Conservation (phyloP, 306 rosid species). For the Prunus davidiana region DNA sequence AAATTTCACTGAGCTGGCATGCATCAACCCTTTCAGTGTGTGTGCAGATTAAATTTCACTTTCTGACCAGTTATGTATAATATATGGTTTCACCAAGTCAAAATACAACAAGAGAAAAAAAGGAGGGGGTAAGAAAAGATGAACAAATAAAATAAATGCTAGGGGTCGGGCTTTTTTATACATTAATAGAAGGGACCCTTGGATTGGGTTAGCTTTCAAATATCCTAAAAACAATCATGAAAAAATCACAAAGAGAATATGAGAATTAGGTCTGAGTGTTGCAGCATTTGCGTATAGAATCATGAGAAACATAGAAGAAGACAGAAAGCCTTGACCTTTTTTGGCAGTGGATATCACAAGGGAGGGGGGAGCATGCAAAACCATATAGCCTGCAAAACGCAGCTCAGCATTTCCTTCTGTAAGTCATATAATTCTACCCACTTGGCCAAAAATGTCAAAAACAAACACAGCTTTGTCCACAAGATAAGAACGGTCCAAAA, state of each 20-base stretch:
- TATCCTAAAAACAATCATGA: no score
- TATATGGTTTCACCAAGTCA: neutral
- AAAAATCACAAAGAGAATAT: no score
- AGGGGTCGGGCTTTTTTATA: no score
- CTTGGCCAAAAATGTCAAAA: neutral
- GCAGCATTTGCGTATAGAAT: no score
- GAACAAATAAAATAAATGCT: no score
- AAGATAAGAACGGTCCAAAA: neutral
- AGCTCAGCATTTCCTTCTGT: neutral
- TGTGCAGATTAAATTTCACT: neutral
- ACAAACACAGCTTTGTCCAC: neutral
- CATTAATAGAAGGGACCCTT: no score
- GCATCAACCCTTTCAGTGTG: neutral
- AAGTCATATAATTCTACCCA: neutral
- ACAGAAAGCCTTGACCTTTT: neutral
- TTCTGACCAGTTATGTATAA: no score
- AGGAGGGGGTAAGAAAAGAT: neutral
- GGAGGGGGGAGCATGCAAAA: neutral
- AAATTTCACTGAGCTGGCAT: conserved; percentile 8
- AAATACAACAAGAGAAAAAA: neutral
- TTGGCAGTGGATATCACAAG: neutral
- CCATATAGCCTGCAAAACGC: neutral
- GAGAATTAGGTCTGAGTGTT: no score
- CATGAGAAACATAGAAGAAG: no score
- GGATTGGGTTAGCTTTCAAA: no score